Evolutionary conservation across 495 filamentous ascomycete genomes (phyloP).

Genomic region (Neurospora cerealis): DNA sequence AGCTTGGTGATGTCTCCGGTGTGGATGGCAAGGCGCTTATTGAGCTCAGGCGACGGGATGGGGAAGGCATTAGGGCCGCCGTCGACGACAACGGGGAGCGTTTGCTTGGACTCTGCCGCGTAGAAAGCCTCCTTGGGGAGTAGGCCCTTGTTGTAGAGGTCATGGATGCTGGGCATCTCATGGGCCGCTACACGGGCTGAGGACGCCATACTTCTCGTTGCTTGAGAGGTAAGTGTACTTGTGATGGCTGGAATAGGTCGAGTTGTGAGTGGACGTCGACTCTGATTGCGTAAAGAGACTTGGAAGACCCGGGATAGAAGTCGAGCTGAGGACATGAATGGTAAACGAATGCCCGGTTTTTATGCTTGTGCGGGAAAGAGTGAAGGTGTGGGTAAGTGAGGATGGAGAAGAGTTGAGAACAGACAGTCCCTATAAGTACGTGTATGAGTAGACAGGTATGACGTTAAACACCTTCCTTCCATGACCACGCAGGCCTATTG

Average conservation of each 20-base stretch:
- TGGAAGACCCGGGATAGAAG: not conserved
- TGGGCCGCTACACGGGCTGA: constrained; percentile 2
- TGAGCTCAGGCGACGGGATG: constrained; percentile 45
- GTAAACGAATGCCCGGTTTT: not conserved
- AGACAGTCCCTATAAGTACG: not conserved
- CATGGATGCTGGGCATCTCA: constrained; percentile 56
- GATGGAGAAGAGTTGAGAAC: not conserved
- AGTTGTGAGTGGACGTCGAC: not conserved
- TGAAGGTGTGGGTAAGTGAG: not conserved
- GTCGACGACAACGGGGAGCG: constrained; percentile 5
- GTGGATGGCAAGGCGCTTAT: constrained; percentile 61
- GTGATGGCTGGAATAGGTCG: not conserved
- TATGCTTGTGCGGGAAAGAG: not conserved
- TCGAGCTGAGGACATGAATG: not conserved
- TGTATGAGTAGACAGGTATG: not conserved
- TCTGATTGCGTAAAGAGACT: not conserved
- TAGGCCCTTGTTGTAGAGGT: constrained; percentile 42
- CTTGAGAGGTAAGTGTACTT: not conserved
- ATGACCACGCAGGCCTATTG: not conserved
- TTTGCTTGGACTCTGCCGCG: constrained; percentile 1
- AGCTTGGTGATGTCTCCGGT: constrained; percentile 78
- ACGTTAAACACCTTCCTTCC: not conserved
- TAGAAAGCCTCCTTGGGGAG: constrained; percentile 19
- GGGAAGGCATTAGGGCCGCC: constrained; percentile 13
- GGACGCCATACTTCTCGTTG: not conserved